phyloP scores from a whole-genome alignment of 306 rosid genomes.

The Vigna reflexopilosa region DNA sequence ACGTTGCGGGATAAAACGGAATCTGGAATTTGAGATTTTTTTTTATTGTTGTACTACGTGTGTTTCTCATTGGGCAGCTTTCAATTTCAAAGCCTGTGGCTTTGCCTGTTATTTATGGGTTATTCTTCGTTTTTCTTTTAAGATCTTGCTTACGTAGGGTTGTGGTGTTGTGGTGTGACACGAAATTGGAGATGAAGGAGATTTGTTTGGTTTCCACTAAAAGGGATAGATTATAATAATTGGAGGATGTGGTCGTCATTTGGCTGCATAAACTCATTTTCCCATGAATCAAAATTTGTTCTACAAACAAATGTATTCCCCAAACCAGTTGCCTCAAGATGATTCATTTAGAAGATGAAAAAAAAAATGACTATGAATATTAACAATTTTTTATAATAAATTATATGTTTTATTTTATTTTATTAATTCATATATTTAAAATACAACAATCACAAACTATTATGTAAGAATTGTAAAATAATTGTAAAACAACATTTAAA shows the following conservation, averaged over 20 bases:
- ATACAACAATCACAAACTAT: no score
- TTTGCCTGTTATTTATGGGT: not conserved
- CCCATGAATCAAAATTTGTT: not conserved
- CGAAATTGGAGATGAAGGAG: not conserved
- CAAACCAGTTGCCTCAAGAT: conserved; percentile 47
- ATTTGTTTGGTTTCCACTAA: not conserved
- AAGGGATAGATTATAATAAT: conserved; percentile 16
- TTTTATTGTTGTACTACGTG: not conserved
- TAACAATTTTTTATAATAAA: no score
- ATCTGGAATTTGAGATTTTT: not conserved
- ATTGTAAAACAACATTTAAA: no score
- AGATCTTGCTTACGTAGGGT: not conserved
- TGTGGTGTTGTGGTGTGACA: not conserved
- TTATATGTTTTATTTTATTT: no score
- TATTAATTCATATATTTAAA: no score
- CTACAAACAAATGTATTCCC: not conserved
- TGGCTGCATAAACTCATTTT: not conserved
- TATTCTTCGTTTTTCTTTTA: no score
- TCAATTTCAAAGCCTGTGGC: not conserved
- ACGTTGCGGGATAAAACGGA: not conserved
- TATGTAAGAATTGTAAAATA: no score
- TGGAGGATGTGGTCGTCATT: not conserved
- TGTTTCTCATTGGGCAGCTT: not conserved
- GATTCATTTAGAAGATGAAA: not conserved
- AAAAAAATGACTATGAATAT: no score